Percentiles rank a stretch among this genome's conserved stretches.
Evolutionary conservation across 139 green algal species (phyloP).

Genomic region (Auxenochlorella pyrenoidosa): DNA sequence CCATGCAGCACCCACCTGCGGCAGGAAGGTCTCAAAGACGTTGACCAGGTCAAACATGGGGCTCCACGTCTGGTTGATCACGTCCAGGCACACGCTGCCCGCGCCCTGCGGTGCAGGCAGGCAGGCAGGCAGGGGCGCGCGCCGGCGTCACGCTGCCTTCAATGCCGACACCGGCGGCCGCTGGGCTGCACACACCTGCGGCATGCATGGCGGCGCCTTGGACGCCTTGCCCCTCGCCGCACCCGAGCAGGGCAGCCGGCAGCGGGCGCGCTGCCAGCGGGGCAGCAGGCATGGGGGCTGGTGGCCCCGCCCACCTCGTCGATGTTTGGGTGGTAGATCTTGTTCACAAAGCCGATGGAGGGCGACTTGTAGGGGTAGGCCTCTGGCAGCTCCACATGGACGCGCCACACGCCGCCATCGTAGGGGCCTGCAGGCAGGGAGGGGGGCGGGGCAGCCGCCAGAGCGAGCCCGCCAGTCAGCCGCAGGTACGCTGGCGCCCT

Average conservation of each 20-base stretch:
- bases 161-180: not conserved
- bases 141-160: not conserved
- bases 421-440: conserved; percentile 80
- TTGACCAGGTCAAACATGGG: conserved; percentile 99
- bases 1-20: conserved; percentile 36
- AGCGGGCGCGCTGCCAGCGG: no score
- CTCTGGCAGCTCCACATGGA: conserved; percentile 98
- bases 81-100: conserved; percentile 97
- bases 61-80: conserved; percentile 99
- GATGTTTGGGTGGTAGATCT: conserved; percentile 99
- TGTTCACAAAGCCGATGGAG: conserved; percentile 97
- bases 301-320: conserved; percentile 75
- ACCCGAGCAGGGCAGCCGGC: no score
- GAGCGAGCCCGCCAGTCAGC: not conserved
- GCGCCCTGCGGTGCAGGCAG: not conserved
- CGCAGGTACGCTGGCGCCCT: no score
- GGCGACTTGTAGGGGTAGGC: conserved; percentile 92
- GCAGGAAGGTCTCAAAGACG: conserved; percentile 99
- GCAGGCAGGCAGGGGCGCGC: no score
- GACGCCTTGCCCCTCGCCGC: no score
- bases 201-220: no score
- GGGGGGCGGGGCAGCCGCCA: not conserved
- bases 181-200: not conserved
- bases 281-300: not conserved
- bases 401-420: conserved; percentile 93